These are phyloP conservation scores for Heliamphora exappendiculata DNA, from an alignment of 148 eudicot species.

Conservation along the genomic window DNA sequence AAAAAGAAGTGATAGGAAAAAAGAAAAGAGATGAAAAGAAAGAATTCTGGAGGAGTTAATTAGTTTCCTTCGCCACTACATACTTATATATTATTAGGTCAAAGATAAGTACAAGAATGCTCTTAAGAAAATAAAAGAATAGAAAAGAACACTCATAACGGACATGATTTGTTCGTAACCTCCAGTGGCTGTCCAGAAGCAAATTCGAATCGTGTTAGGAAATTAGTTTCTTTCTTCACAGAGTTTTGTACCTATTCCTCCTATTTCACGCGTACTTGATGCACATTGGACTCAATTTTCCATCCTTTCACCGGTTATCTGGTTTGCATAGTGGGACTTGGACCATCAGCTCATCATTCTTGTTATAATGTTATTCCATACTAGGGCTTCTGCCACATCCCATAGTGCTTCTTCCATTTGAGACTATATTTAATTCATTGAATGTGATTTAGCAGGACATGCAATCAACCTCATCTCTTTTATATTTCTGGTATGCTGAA, in stretches of 20 bases:
- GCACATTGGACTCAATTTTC: background rate
- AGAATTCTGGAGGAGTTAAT: too few relatives aligned
- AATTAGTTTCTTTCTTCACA: background rate
- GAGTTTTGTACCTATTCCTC: background rate
- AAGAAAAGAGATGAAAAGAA: too few relatives aligned
- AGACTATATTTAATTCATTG: constrained; percentile 6
- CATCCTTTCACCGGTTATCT: background rate
- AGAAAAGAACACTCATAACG: too few relatives aligned
- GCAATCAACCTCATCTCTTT: constrained; percentile 43
- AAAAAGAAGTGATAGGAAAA: too few relatives aligned
- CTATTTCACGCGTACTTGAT: background rate
- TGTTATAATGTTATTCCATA: background rate
- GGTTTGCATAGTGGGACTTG: background rate
- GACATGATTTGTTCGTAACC: background rate
- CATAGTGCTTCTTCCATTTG: background rate
- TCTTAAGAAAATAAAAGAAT: too few relatives aligned
- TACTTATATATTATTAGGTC: too few relatives aligned
- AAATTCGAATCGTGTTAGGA: background rate
- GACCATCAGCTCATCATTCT: background rate
- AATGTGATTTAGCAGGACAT: constrained; percentile 42
- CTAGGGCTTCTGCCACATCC: background rate
- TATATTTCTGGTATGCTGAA: constrained; percentile 83
- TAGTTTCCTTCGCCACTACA: too few relatives aligned
- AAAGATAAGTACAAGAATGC: too few relatives aligned
- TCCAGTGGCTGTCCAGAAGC: background rate